Conservation (phyloP, 2,329 filamentous ascomycete genomes). For the Ilyonectria destructans region DNA sequence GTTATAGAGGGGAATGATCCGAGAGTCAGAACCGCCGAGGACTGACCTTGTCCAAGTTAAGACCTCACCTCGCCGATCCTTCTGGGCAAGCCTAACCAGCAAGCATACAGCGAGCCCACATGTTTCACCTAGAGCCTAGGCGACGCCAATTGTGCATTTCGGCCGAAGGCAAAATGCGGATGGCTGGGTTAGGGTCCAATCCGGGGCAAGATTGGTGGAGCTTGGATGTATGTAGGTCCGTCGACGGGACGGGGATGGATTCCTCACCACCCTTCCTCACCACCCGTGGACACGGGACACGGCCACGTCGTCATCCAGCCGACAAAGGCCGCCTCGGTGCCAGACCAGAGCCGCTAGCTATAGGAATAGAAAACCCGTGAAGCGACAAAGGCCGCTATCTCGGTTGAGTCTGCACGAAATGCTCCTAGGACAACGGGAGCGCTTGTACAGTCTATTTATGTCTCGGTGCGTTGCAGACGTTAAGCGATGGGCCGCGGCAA, state of each 20-base stretch:
- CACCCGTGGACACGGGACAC: conserved; percentile 4
- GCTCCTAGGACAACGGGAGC: conserved; percentile 37
- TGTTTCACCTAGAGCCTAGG: conserved; percentile 13
- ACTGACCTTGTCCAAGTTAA: neutral
- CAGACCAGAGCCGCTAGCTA: conserved; percentile 17
- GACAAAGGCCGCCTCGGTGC: conserved; percentile 9
- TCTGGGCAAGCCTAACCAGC: neutral
- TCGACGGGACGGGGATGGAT: conserved; percentile 10
- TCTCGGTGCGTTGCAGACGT: neutral
- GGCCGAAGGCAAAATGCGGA: conserved; percentile 18
- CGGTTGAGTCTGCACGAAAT: neutral
- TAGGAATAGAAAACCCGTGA: neutral
- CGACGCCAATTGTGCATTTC: conserved; percentile 10
- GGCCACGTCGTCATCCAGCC: conserved; percentile 21
- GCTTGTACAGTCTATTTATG: neutral
- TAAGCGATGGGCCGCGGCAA: conserved; percentile 10
- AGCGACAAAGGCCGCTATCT: neutral
- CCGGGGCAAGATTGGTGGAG: conserved; percentile 24
- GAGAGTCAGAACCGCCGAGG: neutral
- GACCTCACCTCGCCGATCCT: neutral
- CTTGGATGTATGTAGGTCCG: conserved; percentile 4
- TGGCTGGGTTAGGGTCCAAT: conserved; percentile 20
- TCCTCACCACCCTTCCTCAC: neutral
- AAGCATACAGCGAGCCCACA: conserved; percentile 10
- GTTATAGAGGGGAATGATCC: neutral